Percentiles rank a stretch among this genome's conserved stretches.
Evolutionary conservation across 805 yeast species (phyloP).

Genomic region (Saccharomycopsis sp.): DNA sequence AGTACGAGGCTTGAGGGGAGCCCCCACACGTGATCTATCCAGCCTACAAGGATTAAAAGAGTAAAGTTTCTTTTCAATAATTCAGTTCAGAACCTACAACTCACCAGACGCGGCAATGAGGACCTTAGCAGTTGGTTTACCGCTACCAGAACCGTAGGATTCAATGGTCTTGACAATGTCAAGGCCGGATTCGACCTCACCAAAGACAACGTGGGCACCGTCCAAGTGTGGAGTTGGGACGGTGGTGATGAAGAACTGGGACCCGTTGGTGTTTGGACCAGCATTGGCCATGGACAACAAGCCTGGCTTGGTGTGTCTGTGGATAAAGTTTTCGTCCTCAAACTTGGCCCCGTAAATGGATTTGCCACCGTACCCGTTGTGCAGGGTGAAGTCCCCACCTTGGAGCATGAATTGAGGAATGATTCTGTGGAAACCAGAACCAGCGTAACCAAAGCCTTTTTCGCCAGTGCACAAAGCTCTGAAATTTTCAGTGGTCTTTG

Average conservation of each 20-base stretch:
- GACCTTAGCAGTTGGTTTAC: constrained; percentile 65
- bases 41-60: too few relatives aligned
- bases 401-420: constrained; percentile 97
- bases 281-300: constrained; percentile 95
- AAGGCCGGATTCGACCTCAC: constrained; percentile 82
- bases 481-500: constrained; percentile 95
- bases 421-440: constrained; percentile 92
- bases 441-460: constrained; percentile 90
- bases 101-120: constrained; percentile 71
- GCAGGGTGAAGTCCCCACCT: constrained; percentile 91
- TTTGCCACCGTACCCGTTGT: constrained; percentile 96
- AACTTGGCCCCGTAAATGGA: constrained; percentile 77
- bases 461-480: constrained; percentile 93
- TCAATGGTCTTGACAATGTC: constrained; percentile 74
- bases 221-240: constrained; percentile 83
- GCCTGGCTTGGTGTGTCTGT: constrained; percentile 74
- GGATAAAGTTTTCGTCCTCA: constrained; percentile 66
- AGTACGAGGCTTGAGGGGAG: background rate
- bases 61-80: too few relatives aligned
- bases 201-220: constrained; percentile 92
- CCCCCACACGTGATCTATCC: too few relatives aligned
- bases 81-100: constrained; percentile 14
- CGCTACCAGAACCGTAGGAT: constrained; percentile 53
- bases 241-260: constrained; percentile 94
- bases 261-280: constrained; percentile 97